Evolutionary conservation across 176 grass and related monocot genomes (phyloP).

Genomic region (Musa acuminata): DNA sequence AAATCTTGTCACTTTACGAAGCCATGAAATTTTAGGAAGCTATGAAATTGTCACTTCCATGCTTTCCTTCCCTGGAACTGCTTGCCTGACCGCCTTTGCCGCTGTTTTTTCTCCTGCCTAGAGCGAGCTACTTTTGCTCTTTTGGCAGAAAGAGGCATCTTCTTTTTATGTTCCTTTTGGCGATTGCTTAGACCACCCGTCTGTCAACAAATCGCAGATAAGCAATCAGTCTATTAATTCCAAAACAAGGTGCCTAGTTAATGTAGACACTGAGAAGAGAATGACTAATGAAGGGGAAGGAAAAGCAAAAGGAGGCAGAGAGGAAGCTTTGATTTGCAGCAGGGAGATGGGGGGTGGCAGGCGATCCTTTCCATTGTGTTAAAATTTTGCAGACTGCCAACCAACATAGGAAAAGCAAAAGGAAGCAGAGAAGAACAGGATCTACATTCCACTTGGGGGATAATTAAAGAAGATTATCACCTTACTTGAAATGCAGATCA

Average conservation of each 20-base stretch:
- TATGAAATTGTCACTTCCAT: conserved; percentile 43
- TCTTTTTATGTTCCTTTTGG: conserved; percentile 82
- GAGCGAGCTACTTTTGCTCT: conserved; percentile 57
- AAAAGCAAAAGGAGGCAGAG: no score
- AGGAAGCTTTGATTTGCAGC: no score
- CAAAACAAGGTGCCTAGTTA: neutral
- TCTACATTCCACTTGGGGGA: no score
- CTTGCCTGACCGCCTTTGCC: conserved; percentile 39
- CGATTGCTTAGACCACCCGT: conserved; percentile 70
- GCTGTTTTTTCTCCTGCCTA: conserved; percentile 50
- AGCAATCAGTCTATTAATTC: neutral
- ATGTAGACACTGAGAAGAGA: neutral
- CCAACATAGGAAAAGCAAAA: no score
- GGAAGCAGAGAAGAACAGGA: no score
- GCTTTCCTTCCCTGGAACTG: conserved; percentile 74
- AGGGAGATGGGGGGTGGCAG: no score
- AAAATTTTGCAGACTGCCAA: no score
- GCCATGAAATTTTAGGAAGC: no score
- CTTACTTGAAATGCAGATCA: no score
- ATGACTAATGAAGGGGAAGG: neutral
- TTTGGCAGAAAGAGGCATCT: conserved; percentile 58
- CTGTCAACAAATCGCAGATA: conserved; percentile 24
- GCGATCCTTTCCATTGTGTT: no score
- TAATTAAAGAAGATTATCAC: no score
- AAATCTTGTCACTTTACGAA: no score